phyloP scores from a whole-genome alignment of 106 monocot genomes.

The Chionographis japonica region DNA sequence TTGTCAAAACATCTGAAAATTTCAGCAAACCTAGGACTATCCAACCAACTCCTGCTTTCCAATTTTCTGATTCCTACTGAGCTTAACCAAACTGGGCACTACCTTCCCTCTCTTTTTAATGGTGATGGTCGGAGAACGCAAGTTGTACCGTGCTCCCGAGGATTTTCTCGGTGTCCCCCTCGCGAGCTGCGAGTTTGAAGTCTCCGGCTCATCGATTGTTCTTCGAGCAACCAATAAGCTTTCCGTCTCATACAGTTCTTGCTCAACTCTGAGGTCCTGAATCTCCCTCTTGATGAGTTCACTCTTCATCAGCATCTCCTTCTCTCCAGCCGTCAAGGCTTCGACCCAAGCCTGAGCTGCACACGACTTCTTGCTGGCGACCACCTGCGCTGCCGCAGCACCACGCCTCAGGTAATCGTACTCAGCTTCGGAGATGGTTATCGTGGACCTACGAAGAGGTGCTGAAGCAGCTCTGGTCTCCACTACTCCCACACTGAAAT shows the following conservation, averaged over 20 bases:
- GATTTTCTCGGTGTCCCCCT: constrained; percentile 22
- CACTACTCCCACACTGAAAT: constrained; percentile 26
- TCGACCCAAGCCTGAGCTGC: constrained; percentile 67
- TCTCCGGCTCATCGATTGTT: constrained; percentile 9
- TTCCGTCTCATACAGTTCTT: constrained; percentile 10
- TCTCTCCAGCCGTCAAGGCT: constrained; percentile 49
- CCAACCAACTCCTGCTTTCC: neutral
- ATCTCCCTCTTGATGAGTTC: constrained; percentile 33
- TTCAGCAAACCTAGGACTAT: neutral
- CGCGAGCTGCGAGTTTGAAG: neutral
- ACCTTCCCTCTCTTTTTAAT: constrained; percentile 48
- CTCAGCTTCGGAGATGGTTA: constrained; percentile 56
- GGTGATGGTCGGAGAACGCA: constrained; percentile 38
- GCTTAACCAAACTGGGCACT: constrained; percentile 49
- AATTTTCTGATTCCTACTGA: constrained; percentile 21
- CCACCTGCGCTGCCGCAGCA: constrained; percentile 29
- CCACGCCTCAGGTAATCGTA: constrained; percentile 54
- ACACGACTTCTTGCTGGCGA: constrained; percentile 57
- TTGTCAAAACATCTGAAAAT: no score
- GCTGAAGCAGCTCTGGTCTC: constrained; percentile 12
- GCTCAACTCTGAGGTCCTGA: constrained; percentile 21
- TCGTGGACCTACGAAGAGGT: neutral
- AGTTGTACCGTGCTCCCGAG: constrained; percentile 3
- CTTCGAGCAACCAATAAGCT: constrained; percentile 7
- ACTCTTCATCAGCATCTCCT: constrained; percentile 34